A percentile compares a stretch with the other conserved stretches of the same genome.
Conservation (phyloP, 257 asterid species). For the Euphrasia confusa region DNA sequence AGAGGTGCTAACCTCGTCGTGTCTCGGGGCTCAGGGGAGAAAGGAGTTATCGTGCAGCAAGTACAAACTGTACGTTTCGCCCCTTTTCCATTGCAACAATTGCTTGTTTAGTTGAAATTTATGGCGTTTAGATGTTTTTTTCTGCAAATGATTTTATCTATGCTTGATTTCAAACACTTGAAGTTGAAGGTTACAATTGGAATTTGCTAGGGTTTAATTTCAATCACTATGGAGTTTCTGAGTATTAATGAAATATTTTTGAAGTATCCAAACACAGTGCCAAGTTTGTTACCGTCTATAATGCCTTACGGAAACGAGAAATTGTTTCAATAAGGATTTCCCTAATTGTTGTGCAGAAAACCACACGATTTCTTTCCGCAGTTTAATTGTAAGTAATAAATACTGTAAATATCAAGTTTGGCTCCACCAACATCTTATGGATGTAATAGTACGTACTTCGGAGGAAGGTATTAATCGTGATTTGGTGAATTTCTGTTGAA, state of each 20-base stretch:
- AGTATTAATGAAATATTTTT: neutral
- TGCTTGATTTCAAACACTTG: neutral
- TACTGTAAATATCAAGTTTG: neutral
- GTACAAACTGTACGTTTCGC: slow-evolving; percentile 50
- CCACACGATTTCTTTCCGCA: neutral
- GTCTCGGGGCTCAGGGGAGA: slow-evolving; percentile 54
- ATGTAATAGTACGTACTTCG: neutral
- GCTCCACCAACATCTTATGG: neutral
- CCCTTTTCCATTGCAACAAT: neutral
- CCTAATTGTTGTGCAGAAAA: neutral
- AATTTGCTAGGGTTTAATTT: neutral
- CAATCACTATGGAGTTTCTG: neutral
- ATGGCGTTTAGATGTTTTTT: neutral
- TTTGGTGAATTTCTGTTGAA: neutral
- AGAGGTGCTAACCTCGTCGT: slow-evolving; percentile 34
- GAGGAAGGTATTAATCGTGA: neutral
- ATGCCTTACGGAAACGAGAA: neutral
- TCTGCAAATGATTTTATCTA: neutral
- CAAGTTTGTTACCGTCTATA: neutral
- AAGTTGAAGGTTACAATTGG: slow-evolving; percentile 1
- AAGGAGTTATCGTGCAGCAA: slow-evolving; percentile 56
- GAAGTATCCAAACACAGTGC: neutral
- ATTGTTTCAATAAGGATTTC: neutral
- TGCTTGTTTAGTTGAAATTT: neutral
- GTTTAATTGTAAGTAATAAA: neutral